Evolutionary conservation across 1,284 basidiomycete species (phyloP).

Genomic region (Ganoderma multipileum): DNA sequence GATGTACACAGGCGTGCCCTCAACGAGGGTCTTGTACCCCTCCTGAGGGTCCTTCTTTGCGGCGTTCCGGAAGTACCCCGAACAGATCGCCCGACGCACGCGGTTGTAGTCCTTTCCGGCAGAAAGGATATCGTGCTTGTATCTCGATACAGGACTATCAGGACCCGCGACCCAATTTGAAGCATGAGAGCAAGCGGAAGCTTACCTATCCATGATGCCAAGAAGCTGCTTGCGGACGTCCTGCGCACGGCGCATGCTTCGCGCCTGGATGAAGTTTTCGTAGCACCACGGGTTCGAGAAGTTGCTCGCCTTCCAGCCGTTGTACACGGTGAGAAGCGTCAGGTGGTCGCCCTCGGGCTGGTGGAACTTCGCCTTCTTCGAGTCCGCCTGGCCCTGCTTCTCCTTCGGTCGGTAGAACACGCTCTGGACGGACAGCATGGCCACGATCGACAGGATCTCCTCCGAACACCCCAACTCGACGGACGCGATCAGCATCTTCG

Average conservation of each 20-base stretch:
- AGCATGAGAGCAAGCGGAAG: slow-evolving; percentile 18
- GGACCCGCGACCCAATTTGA: slow-evolving; percentile 20
- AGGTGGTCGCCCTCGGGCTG: slow-evolving; percentile 98
- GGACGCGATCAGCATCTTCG: slow-evolving; percentile 99
- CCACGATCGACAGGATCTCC: slow-evolving; percentile 95
- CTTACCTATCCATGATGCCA: slow-evolving; percentile 97
- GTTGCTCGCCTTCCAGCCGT: slow-evolving; percentile 96
- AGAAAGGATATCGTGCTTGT: slow-evolving; percentile 95
- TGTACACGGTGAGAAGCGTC: slow-evolving; percentile 95
- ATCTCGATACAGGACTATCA: slow-evolving; percentile 50
- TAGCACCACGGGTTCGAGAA: slow-evolving; percentile 98
- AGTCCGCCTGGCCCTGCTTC: slow-evolving; percentile 98
- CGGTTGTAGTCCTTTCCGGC: slow-evolving; percentile 93
- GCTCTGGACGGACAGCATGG: slow-evolving; percentile 96
- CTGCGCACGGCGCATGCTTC: slow-evolving; percentile 97
- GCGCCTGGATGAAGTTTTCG: slow-evolving; percentile 97
- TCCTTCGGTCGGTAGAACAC: slow-evolving; percentile 99
- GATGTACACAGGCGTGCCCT: slow-evolving; percentile 97
- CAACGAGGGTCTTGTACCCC: slow-evolving; percentile 98
- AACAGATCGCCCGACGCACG: slow-evolving; percentile 95
- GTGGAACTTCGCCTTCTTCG: slow-evolving; percentile 98
- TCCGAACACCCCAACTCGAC: slow-evolving; percentile 97
- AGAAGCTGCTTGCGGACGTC: slow-evolving; percentile 97
- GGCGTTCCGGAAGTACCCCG: slow-evolving; percentile 95
- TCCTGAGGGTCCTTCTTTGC: slow-evolving; percentile 96